These are phyloP conservation scores for Puccinellia tenuiflora DNA, from an alignment of 176 grass and related monocot genomes.

Conservation along the genomic window DNA sequence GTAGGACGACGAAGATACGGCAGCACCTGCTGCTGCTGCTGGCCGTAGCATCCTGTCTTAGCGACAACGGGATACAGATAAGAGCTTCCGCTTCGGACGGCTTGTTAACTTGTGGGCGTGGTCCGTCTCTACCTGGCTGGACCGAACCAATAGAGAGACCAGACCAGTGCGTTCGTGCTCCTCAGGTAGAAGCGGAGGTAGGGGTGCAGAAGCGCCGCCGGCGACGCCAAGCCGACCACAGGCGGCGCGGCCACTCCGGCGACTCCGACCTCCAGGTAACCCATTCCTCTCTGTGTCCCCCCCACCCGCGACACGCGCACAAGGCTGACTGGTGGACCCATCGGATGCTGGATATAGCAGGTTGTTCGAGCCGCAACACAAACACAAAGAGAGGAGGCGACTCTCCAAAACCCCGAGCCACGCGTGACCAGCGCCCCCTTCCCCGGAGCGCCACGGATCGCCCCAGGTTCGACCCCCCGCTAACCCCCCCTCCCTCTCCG, in stretches of 20 bases:
- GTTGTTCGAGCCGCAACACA: not conserved
- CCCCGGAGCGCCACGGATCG: not conserved
- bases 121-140: not conserved
- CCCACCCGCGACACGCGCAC: not conserved
- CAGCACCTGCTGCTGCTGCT: not conserved
- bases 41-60: not conserved
- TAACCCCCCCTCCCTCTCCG: not conserved
- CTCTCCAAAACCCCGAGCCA: not conserved
- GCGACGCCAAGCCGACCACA: not conserved
- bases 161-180: not conserved
- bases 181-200: not conserved
- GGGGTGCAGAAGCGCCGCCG: not conserved
- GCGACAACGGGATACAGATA: not conserved
- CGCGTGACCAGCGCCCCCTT: not conserved
- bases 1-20: not conserved
- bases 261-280: not conserved
- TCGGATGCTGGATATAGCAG: not conserved
- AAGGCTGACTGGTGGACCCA: not conserved
- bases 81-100: not conserved
- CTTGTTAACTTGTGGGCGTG: not conserved
- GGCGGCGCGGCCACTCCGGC: not conserved
- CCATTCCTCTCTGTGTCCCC: not conserved
- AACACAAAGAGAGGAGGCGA: not conserved
- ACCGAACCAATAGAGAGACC: not conserved
- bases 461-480: not conserved